A percentile compares a stretch with the other conserved stretches of the same genome.
Conservation (phyloP, 441 rosid genomes). For the Iberis amara region DNA sequence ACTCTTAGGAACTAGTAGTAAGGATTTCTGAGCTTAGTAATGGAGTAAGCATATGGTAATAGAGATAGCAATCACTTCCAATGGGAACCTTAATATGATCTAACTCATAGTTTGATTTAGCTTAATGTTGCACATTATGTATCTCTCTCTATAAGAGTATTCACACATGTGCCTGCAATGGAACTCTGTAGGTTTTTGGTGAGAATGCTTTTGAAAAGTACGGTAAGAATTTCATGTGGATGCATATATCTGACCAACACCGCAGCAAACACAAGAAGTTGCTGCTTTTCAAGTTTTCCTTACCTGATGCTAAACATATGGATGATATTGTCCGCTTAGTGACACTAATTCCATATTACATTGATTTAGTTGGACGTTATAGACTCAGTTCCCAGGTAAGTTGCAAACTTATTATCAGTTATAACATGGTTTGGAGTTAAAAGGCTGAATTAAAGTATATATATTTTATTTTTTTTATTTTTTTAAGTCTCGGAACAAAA, state of each 20-base stretch:
- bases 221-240: slow-evolving; percentile 85
- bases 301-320: slow-evolving; percentile 72
- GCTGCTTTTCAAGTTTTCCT: slow-evolving; percentile 81
- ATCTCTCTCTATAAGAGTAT: no score
- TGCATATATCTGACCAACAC: slow-evolving; percentile 93
- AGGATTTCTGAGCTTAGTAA: no score
- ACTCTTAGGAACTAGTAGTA: no score
- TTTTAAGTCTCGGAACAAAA: slow-evolving; percentile 73
- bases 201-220: slow-evolving; percentile 77
- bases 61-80: no score
- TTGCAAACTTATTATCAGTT: not conserved
- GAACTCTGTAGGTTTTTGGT: slow-evolving; percentile 71
- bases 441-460: not conserved
- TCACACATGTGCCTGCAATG: not conserved
- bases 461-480: not conserved
- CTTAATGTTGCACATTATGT: no score
- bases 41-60: no score
- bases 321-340: slow-evolving; percentile 77
- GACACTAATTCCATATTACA: slow-evolving; percentile 79
- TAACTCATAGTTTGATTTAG: not conserved
- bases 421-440: not conserved
- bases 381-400: slow-evolving; percentile 85
- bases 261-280: slow-evolving; percentile 70
- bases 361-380: slow-evolving; percentile 84
- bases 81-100: no score